These are phyloP conservation scores for Suhomyces xylopsoci DNA, from an alignment of 805 yeast species.

Conservation along the genomic window DNA sequence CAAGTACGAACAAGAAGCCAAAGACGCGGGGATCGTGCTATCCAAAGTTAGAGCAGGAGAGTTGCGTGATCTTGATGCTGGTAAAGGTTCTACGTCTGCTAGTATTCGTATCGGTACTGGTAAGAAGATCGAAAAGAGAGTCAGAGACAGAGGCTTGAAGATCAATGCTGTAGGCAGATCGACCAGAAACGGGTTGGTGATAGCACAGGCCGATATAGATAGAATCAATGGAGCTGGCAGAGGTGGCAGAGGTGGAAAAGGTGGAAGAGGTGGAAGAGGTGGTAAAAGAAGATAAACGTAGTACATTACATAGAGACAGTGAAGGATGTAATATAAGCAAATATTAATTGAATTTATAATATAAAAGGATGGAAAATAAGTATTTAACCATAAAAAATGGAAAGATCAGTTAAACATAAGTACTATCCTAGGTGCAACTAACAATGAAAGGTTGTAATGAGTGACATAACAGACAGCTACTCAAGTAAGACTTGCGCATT, in stretches of 20 bases:
- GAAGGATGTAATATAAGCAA: too few relatives aligned
- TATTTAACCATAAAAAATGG: too few relatives aligned
- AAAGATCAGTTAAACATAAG: too few relatives aligned
- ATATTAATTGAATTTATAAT: too few relatives aligned
- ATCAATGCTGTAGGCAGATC: slow-evolving; percentile 72
- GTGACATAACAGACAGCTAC: too few relatives aligned
- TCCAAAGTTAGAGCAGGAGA: slow-evolving; percentile 69
- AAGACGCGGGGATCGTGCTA: slow-evolving; percentile 86
- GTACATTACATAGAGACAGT: too few relatives aligned
- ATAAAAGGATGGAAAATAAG: too few relatives aligned
- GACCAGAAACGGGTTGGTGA: slow-evolving; percentile 74
- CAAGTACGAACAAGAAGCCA: slow-evolving; percentile 72
- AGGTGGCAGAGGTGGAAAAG: slow-evolving; percentile 10
- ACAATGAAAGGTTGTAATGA: too few relatives aligned
- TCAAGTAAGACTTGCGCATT: too few relatives aligned
- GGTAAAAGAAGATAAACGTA: background rate
- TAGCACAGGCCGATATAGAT: slow-evolving; percentile 66
- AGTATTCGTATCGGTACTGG: slow-evolving; percentile 53
- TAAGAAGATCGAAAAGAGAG: slow-evolving; percentile 33
- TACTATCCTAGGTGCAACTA: too few relatives aligned
- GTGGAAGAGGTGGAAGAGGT: slow-evolving; percentile 5
- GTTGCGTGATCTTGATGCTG: slow-evolving; percentile 53
- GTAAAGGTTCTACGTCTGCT: slow-evolving; percentile 50
- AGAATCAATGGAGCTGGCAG: slow-evolving; percentile 26
- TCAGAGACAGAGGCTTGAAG: slow-evolving; percentile 75